Evolutionary conservation across 768 basidiomycete species (phyloP), one percentile per base, ranked within the genome.

Genomic region (Psilocybe azurescens): DNA sequence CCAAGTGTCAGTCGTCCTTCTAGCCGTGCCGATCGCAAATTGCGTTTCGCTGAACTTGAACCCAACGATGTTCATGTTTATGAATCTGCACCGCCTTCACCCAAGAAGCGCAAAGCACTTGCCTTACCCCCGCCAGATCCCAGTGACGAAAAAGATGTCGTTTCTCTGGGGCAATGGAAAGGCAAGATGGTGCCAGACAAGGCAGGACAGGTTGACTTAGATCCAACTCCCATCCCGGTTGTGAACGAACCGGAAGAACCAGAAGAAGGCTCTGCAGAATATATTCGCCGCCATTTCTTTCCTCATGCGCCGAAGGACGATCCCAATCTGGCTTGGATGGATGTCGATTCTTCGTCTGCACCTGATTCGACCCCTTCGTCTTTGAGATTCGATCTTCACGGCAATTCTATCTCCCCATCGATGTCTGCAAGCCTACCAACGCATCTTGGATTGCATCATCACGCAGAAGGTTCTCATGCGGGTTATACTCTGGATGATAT

Each of bases 401-500:
- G 94, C 6, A 79, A 75, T 9, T 84, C 86, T 0, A 89, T 97
- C n/a, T 79, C 91, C 1, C 61, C 77, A 0, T 70, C 79, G 2
- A 67, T 87, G 2, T 84, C 86, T 2, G 72, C 80, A 0, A 80
- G 79, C 1, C 79, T 97, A 2, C 95, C 94, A 1, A 89, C 92
- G 0, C 89, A 95, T 75, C 82, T 94, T 5, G 95, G 95, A 3
- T 79, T 97, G 3, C 95, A 98, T 74, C 95, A 97, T 70, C 95
- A 97, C 70, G 89, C 94, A 0, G 88, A 93, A 58, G 84, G 89
- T 1, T 75, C 79, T 33, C 86, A 83, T 59, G 95, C 95, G 0
- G 95, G 95, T 0, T 97, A 97, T 74, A 95, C 93, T 0, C 77
- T 97, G 1, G 89, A 93, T 48, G 95, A 97, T 62, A 80, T 97